Conservation (phyloP, 345 rosid genomes). For the Moringa oleifera region DNA sequence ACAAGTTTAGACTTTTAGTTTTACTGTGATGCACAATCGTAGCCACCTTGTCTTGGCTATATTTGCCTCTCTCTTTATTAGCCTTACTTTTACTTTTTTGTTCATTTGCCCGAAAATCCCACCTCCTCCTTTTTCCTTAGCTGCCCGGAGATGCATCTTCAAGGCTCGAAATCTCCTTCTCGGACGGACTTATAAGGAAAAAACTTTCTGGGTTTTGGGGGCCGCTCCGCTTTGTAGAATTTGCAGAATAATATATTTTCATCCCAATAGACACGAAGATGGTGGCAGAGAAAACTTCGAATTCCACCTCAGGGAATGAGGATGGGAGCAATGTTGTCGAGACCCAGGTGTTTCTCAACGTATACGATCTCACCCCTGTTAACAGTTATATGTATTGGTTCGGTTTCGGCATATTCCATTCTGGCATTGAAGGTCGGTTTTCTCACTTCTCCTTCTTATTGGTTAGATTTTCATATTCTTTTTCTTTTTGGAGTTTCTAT, state of each 20-base stretch:
- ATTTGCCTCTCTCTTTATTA: too few species aligned
- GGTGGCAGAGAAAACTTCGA: conserved; percentile 34
- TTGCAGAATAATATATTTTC: too few species aligned
- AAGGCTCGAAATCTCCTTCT: background rate
- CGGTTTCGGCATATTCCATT: conserved; percentile 89
- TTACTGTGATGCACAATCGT: too few species aligned
- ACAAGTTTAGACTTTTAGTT: too few species aligned
- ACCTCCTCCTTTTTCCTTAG: too few species aligned
- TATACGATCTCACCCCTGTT: conserved; percentile 83
- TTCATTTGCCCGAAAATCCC: too few species aligned
- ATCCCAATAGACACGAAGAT: conserved; percentile 12
- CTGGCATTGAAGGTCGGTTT: conserved; percentile 76
- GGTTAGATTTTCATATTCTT: background rate
- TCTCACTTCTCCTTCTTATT: background rate
- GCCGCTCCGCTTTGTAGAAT: background rate
- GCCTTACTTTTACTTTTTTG: too few species aligned
- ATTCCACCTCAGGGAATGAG: conserved; percentile 22
- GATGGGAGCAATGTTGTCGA: conserved; percentile 13
- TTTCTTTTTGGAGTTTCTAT: background rate
- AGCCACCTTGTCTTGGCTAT: too few species aligned
- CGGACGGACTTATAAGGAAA: background rate
- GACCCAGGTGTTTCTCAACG: conserved; percentile 54
- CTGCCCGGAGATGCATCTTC: conserved; percentile 9
- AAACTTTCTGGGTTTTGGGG: conserved; percentile 3
- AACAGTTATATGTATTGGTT: conserved; percentile 78